These are phyloP conservation scores for Raffaelea arxii DNA, from an alignment of 2,329 filamentous ascomycete species.

Conservation along the genomic window DNA sequence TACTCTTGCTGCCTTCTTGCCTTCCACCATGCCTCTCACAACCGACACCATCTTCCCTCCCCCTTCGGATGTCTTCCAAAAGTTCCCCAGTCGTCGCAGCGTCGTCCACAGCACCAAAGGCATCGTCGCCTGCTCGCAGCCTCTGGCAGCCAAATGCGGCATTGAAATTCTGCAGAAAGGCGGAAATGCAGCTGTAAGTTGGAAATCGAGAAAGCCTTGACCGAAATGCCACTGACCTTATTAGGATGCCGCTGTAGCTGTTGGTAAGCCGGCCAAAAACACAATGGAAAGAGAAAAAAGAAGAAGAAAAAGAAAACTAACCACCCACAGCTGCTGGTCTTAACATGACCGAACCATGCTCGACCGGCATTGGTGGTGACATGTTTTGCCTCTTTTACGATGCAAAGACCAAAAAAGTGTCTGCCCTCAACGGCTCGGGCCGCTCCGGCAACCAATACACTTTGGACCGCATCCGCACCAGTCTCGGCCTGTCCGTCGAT, in stretches of 20 bases:
- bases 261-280: constrained; percentile 32
- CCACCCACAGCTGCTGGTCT: constrained; percentile 62
- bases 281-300: too few species aligned
- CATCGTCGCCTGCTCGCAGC: constrained; percentile 84
- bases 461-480: constrained; percentile 58
- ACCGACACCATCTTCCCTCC: constrained; percentile 37
- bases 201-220: constrained; percentile 2
- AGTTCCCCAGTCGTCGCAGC: constrained; percentile 64
- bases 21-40: constrained; percentile 34
- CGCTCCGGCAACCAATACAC: constrained; percentile 61
- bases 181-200: constrained; percentile 81
- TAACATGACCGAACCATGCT: constrained; percentile 87
- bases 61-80: constrained; percentile 40
- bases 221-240: not conserved
- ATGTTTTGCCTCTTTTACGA: constrained; percentile 92
- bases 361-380: constrained; percentile 90
- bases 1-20: not conserved
- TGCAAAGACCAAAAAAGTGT: constrained; percentile 69
- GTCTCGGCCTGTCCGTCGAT: constrained; percentile 55
- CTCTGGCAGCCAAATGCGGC: constrained; percentile 80
- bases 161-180: constrained; percentile 76
- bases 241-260: constrained; percentile 91
- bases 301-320: too few species aligned
- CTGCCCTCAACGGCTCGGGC: constrained; percentile 88
- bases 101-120: constrained; percentile 90